Base-by-base conservation (phyloP, 306 rosid genomes). In the Cucurbita maxima region DNA sequence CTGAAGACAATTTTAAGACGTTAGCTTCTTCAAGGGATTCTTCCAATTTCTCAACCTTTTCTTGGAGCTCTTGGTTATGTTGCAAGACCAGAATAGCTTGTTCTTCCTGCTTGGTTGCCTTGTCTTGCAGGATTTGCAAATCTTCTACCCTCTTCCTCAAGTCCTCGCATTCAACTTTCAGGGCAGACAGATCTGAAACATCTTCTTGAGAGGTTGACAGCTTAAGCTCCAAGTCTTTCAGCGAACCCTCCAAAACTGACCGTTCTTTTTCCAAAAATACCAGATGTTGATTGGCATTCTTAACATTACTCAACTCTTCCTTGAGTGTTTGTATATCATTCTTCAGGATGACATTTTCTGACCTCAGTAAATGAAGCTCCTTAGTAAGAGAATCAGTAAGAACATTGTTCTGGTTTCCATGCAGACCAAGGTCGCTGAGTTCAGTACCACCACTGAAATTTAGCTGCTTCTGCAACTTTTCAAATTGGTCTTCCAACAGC, bases 61-160 rank as follows among this genome's bases (percentile, higher is more conserved):
- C 81, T 57, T 58, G 95, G 57, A 94, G 96, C 79, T 86, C 99
- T 79, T 89, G 92, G 80, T 89, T 91, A 79, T 94, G 92, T 82
- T 87, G 92, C 71, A 86, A 79, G 73, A 83, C 90, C 79, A 38
- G 37, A 79, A 81, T 72, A 57, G 95, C 91, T 83, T 89, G 95
- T 77, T 84, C 91, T 66, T 84, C 92, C 83, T 89, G 91, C 76
- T 79, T 79, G 72, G 92, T 89, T 69, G 97, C 88, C 82, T 83
- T 81, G 75, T 89, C 96, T 50, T 91, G 85, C 82, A 89, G 67
- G 19, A 37, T 52, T 68, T 91, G 97, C 86, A 94, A 82, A 80
- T 75, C 79, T 54, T 83, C 92, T 71, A 91, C 96, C 83, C 86
- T 91, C 45, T 78, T 83, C 81, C 79, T 52, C 48, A 91, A 86